Evolutionary conservation across 148 eudicot genomes (phyloP).

Genomic region (Chenopodium album): DNA sequence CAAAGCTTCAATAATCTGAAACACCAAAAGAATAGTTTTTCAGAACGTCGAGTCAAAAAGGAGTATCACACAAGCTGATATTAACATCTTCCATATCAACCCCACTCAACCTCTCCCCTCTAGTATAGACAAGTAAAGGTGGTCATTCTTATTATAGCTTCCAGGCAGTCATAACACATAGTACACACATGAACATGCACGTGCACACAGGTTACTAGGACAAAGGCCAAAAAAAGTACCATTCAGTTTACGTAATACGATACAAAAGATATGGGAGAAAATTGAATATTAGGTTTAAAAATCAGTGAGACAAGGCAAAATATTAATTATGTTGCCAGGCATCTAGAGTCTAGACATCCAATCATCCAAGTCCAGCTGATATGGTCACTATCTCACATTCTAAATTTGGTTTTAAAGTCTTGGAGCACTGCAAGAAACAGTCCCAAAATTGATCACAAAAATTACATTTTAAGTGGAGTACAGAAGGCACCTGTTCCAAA

Average conservation of each 20-base stretch:
- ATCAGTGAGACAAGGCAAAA: not conserved
- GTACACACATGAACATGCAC: not conserved
- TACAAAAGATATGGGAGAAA: not conserved
- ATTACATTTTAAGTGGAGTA: conserved; percentile 4
- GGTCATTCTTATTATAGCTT: not conserved
- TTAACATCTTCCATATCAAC: not conserved
- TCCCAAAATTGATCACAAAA: not conserved
- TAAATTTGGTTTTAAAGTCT: not conserved
- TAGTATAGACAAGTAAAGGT: not conserved
- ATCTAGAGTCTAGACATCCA: not conserved
- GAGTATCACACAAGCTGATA: not conserved
- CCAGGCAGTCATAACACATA: not conserved
- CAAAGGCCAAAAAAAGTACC: not conserved
- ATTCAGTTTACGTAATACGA: not conserved
- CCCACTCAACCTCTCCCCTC: not conserved
- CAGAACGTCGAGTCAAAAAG: not conserved
- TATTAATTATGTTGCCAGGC: not conserved
- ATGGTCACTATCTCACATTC: not conserved
- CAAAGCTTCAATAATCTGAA: conserved; percentile 93
- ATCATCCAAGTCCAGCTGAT: not conserved
- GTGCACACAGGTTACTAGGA: not conserved
- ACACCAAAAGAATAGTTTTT: conserved; percentile 13
- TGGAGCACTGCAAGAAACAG: not conserved
- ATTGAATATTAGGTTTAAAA: not conserved
- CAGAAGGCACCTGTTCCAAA: conserved; percentile 67